Conservation (phyloP, 371 early-diverging fungal species). For the Quaeritorhiza haematococci region DNA sequence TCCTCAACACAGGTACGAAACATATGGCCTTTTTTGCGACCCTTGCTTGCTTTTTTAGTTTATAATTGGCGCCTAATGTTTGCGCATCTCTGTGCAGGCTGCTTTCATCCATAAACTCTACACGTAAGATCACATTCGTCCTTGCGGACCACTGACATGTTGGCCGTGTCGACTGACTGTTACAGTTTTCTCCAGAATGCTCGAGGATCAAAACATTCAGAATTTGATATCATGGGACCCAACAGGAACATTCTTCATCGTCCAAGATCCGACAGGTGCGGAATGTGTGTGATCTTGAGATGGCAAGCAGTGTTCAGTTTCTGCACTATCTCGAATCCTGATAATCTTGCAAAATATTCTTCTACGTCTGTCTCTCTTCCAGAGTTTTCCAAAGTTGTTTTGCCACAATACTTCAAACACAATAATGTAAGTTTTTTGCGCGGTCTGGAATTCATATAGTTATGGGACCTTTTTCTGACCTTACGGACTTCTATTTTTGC, state of each 20-base stretch:
- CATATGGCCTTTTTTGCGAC: no score
- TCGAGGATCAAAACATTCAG: conserved; percentile 53
- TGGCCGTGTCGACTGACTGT: neutral
- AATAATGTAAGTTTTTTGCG: conserved; percentile 20
- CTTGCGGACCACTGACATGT: conserved; percentile 2
- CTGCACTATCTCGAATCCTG: no score
- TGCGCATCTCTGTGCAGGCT: no score
- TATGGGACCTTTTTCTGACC: neutral
- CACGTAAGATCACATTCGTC: conserved; percentile 36
- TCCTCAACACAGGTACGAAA: no score
- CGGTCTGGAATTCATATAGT: no score
- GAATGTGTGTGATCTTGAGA: neutral
- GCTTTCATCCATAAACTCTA: conserved; percentile 67
- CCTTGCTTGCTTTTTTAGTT: no score
- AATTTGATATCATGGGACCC: conserved; percentile 59
- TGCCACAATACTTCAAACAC: conserved; percentile 33
- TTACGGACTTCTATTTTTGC: neutral
- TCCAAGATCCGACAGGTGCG: conserved; percentile 51
- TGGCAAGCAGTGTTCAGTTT: neutral
- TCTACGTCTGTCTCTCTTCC: neutral
- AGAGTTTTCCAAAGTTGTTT: conserved; percentile 25
- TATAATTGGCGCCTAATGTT: no score
- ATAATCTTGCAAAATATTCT: no score
- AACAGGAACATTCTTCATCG: conserved; percentile 58
- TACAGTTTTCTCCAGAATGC: conserved; percentile 39